Conservation (phyloP, 176 grass and related monocot genomes). For the Bromus sterilis region DNA sequence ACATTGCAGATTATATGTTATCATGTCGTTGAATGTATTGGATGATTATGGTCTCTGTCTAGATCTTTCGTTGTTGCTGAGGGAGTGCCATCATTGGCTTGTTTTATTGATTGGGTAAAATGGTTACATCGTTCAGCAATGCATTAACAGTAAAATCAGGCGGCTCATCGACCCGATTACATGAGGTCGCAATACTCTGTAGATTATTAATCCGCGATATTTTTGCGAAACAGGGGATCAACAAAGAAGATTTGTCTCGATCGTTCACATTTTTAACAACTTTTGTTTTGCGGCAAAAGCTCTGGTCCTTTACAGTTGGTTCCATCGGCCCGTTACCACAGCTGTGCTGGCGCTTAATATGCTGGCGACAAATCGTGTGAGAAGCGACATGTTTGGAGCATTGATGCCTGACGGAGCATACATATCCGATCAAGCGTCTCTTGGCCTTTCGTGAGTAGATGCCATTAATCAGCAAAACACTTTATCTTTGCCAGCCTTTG, state of each 20-base stretch:
- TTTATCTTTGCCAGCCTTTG: neutral
- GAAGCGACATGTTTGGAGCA: neutral
- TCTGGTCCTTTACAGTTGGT: neutral
- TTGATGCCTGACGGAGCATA: neutral
- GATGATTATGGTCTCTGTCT: no score
- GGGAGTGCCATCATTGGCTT: no score
- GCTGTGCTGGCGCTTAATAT: neutral
- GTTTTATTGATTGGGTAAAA: no score
- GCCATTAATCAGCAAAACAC: neutral
- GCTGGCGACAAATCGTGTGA: neutral
- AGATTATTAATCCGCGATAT: no score
- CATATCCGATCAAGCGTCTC: neutral
- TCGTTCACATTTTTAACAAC: neutral
- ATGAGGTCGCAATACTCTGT: no score
- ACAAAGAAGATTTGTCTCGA: neutral
- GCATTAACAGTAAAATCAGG: no score
- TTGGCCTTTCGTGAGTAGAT: no score
- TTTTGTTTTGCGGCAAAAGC: neutral
- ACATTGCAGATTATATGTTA: constrained; percentile 10
- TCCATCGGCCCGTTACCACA: neutral
- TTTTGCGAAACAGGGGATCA: neutral
- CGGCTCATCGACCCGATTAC: no score
- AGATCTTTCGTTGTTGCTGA: no score
- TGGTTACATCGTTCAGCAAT: no score
- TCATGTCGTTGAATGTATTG: no score